phyloP scores from a whole-genome alignment of 78 protist species.

The Isochrysis galbana region DNA sequence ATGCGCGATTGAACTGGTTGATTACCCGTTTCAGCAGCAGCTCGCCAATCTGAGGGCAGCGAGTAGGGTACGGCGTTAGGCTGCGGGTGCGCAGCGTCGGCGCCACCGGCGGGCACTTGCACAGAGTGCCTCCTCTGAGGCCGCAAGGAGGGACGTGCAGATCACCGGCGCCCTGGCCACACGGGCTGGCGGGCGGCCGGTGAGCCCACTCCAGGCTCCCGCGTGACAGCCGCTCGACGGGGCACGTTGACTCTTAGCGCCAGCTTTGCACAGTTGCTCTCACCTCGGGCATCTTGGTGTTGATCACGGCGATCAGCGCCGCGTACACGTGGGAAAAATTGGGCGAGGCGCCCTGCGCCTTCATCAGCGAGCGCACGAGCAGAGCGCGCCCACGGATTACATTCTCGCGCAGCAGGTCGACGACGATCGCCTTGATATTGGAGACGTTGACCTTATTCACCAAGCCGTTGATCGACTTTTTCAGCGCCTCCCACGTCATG shows the following conservation, averaged over 20 bases:
- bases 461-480: slow-evolving; percentile 80
- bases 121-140: neutral
- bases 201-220: no score
- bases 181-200: neutral
- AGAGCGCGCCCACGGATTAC: slow-evolving; percentile 95
- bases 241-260: no score
- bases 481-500: slow-evolving; percentile 92
- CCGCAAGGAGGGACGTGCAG: neutral
- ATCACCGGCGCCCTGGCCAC: neutral
- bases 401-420: slow-evolving; percentile 90
- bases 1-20: slow-evolving; percentile 73
- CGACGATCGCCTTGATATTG: slow-evolving; percentile 81
- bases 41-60: slow-evolving; percentile 43
- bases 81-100: neutral
- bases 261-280: no score
- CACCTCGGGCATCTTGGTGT: slow-evolving; percentile 92
- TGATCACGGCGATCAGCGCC: slow-evolving; percentile 90
- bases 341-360: slow-evolving; percentile 87
- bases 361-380: slow-evolving; percentile 72
- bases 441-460: slow-evolving; percentile 89
- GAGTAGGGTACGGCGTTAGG: neutral
- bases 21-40: slow-evolving; percentile 81
- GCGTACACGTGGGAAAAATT: slow-evolving; percentile 92
- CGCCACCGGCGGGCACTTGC: neutral
- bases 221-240: no score